Percentiles rank a stretch among this genome's conserved stretches.
Evolutionary conservation across 129 eudicot genomes (phyloP).

Genomic region (Artemisia tridentata): DNA sequence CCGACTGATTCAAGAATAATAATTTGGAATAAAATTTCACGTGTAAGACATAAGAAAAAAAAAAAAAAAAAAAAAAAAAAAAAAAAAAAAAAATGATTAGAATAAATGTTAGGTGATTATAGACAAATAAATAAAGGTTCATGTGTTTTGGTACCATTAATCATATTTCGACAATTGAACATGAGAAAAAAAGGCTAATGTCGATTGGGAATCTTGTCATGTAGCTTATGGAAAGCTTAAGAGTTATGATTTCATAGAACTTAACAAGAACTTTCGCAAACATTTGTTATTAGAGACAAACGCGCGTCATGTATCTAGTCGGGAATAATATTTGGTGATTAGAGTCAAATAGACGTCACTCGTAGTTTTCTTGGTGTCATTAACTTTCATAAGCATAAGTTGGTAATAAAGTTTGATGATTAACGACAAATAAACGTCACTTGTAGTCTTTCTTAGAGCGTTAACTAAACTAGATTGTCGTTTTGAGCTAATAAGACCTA

Average conservation of each 20-base stretch:
- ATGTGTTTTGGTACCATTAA: conserved; percentile 28
- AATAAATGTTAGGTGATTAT: conserved; percentile 35
- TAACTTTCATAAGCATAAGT: background rate
- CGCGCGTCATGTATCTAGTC: background rate
- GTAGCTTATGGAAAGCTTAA: conserved; percentile 1
- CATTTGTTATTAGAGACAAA: conserved; percentile 6
- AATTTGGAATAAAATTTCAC: background rate
- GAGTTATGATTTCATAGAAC: background rate
- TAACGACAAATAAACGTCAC: background rate
- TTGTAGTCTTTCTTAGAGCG: background rate
- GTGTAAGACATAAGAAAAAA: too few species aligned
- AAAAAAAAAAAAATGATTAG: too few species aligned
- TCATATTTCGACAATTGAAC: conserved; percentile 13
- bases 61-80: too few species aligned
- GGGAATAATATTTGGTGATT: background rate
- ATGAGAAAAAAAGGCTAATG: background rate
- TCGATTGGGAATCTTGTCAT: conserved; percentile 24
- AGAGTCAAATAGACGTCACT: background rate
- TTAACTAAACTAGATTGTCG: conserved; percentile 3
- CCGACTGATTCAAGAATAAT: too few species aligned
- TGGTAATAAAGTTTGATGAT: background rate
- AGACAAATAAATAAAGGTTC: conserved; percentile 22
- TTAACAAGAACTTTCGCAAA: background rate
- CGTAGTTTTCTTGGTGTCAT: background rate
- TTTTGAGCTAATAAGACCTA: background rate